Base-by-base conservation (phyloP, 2,329 filamentous ascomycete species). In the Neurospora crassa region DNA sequence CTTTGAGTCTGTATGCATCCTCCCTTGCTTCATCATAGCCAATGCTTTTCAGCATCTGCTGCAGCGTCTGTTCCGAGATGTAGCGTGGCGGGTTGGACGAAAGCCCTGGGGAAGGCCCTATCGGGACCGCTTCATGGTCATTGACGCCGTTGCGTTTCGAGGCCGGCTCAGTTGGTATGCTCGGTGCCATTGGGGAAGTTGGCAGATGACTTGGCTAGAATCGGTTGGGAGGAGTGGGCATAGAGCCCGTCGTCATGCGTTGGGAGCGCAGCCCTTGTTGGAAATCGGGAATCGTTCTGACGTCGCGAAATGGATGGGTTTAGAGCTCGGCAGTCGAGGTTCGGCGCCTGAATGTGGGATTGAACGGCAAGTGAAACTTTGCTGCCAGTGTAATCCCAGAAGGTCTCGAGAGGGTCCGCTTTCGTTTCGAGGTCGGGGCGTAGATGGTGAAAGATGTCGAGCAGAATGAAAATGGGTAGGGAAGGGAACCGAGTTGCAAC, bases 1-100 rank as follows among this genome's bases (percentile, higher is more conserved):
- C 96, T 77, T 96, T 93, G 67, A 98, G 82, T 69, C 95, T 90
- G 74, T 93, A 89, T 73, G 83, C 89, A 77, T 95, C 92, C 79
- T 98, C 94, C 71, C 92, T 90, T 45, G 91, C 89, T 69, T 92
- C 89, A 77, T 92, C 91, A 77, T 91, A 89, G 47, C 89, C 89
- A 73, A 90, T 89, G 24, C 88, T 87, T 67, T 86, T 85, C 71
- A 97, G 86, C 79, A 90, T 90, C 77, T 89, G 88, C 73, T 93
- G 90, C 71, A 98, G 88, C 76, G 89, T 89, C 76, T 93, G 90
- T 79, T 97, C 93, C 75, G 93, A 91, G 73, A 93, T 88, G 82
- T 95, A 98, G 71, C 93, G 92, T 68, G 86, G 83, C 29, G 84
- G 83, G 53, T 84, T 83, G 53, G 82, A 83, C 68, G 86, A 83